phyloP scores from a whole-genome alignment of 768 basidiomycete species.

The Psilocybe subaeruginosa region DNA sequence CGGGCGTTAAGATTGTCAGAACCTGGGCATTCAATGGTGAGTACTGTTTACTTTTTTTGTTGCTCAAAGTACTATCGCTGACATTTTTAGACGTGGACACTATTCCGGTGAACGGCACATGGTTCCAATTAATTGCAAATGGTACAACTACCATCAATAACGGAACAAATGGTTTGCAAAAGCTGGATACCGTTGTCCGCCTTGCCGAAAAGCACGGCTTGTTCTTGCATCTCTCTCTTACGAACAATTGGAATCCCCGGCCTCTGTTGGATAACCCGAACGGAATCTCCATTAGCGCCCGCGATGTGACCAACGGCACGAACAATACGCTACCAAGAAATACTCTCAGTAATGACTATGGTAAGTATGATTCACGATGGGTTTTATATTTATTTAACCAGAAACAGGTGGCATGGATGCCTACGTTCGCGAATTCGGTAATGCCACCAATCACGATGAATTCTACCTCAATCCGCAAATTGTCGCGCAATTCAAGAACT shows the following conservation, averaged over 20 bases:
- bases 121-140: conserved; percentile 64
- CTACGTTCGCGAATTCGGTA: conserved; percentile 56
- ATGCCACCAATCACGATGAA: conserved; percentile 48
- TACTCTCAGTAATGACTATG: conserved; percentile 64
- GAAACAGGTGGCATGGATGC: conserved; percentile 64
- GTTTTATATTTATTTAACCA: neutral
- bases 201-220: conserved; percentile 58
- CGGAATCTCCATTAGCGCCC: conserved; percentile 22
- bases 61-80: neutral
- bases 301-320: conserved; percentile 32
- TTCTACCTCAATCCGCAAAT: conserved; percentile 59
- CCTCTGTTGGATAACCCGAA: conserved; percentile 32
- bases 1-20: conserved; percentile 61
- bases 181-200: conserved; percentile 58
- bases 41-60: conserved; percentile 4
- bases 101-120: conserved; percentile 60
- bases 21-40: conserved; percentile 76
- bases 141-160: conserved; percentile 58
- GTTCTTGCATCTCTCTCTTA: conserved; percentile 56
- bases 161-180: conserved; percentile 64
- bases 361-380: conserved; percentile 25
- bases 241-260: conserved; percentile 62
- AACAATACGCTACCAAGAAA: conserved; percentile 51
- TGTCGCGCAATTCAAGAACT: conserved; percentile 57
- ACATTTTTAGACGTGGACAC: conserved; percentile 45